These are phyloP conservation scores for Ceratocystis papillata DNA, from an alignment of 2,329 filamentous ascomycete genomes.

Conservation along the genomic window DNA sequence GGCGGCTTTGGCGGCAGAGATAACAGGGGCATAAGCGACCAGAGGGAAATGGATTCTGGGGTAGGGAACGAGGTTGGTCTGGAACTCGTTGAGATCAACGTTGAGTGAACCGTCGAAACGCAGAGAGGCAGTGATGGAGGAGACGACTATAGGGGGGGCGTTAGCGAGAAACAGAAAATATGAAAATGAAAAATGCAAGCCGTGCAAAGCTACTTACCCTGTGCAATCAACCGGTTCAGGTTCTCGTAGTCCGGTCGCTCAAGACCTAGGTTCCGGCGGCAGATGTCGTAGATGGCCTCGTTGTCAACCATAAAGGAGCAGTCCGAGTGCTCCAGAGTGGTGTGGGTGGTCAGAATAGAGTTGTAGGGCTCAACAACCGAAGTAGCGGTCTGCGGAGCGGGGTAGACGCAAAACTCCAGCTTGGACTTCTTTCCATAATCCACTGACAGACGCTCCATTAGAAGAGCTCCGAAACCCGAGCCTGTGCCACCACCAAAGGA, in stretches of 20 bases:
- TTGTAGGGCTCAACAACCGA: constrained; percentile 99
- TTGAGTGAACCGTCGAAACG: constrained; percentile 98
- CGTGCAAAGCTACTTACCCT: constrained; percentile 47
- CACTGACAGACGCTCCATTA: constrained; percentile 97
- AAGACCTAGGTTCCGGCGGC: constrained; percentile 91
- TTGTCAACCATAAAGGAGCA: constrained; percentile 99
- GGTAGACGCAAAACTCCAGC: constrained; percentile 99
- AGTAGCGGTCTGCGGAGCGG: constrained; percentile 90
- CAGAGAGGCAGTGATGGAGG: constrained; percentile 94
- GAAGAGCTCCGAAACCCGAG: constrained; percentile 92
- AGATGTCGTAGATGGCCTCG: constrained; percentile 99
- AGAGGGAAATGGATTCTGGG: constrained; percentile 99
- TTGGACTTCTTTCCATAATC: constrained; percentile 99
- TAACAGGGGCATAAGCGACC: constrained; percentile 87
- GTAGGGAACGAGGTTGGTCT: constrained; percentile 98
- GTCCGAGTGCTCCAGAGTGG: constrained; percentile 97
- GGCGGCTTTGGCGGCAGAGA: constrained; percentile 88
- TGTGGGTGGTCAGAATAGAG: constrained; percentile 98
- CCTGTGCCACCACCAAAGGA: constrained; percentile 98
- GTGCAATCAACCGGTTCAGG: constrained; percentile 95
- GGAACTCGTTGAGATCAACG: constrained; percentile 99
- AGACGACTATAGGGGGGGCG: constrained; percentile 60
- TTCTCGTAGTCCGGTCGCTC: constrained; percentile 98
- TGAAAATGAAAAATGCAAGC: neutral
- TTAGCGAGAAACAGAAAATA: constrained; percentile 27